Evolutionary conservation across 805 yeast species (phyloP), one percentile per base, ranked within the genome.

Genomic region (Candida sakaeoensis): DNA sequence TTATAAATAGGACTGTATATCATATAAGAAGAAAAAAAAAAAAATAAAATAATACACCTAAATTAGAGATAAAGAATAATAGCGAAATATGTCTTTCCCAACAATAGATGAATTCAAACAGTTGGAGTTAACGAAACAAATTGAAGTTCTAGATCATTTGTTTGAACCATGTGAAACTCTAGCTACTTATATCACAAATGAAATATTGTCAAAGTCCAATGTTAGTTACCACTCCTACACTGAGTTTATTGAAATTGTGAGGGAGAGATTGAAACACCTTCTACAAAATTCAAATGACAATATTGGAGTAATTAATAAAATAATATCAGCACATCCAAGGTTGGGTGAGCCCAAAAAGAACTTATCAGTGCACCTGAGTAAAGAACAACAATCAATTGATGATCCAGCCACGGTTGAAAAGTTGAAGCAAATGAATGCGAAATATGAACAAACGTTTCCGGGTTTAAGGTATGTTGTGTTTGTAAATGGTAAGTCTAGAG

Each of bases 281-380:
- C 58, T 71, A 24, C 53, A 68, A 7, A 35, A 43, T 8, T 46
- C 52, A 7, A 52, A 55, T 14, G 37, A 34, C 16, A 17, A 6
- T n/a, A n/a, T n/a, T 6, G 4, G 10, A 34, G 25, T 3, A 3
- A 56, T 75, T 9, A 52, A 70, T 32, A 63, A 72, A 28, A 87
- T 90, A 41, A 78, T 90, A n/a, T 81, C 86, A 1, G 95, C 96
- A 0, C 97, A 89, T 61, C 97, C 97, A 13, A 69, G 96, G 41
- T 65, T 89, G 13, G 97, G 97, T 0, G 85, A 85, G 3, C 68
- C 79, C 3, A 49, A 61, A 54, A 44, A 50, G 33, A 70, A 63
- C 21, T 66, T 86, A 22, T 82, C 86, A 6, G 65, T 60, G 3
- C 90, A 85, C 52, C 85, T 95, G 1, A 63, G 70, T 17, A 57